Evolutionary conservation across 257 asterid genomes (phyloP).

Genomic region (Fraxinus pennsylvanica): DNA sequence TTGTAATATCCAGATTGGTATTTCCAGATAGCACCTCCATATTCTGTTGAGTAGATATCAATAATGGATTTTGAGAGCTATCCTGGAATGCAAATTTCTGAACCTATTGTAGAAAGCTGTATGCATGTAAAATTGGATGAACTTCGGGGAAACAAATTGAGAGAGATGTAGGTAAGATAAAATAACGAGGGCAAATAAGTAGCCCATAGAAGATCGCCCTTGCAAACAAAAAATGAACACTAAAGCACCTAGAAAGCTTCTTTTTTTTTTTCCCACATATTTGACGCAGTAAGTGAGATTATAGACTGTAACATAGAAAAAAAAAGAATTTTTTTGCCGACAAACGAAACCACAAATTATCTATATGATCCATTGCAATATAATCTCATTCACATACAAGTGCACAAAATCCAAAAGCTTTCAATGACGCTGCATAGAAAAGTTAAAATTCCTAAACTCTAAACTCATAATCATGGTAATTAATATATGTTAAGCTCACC

Average conservation of each 20-base stretch:
- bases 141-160: too few species aligned
- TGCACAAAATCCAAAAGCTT: conserved; percentile 6
- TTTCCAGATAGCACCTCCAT: not conserved
- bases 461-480: not conserved
- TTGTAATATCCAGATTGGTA: too few species aligned
- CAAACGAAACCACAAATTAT: not conserved
- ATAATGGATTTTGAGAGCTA: too few species aligned
- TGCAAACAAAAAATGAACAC: too few species aligned
- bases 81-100: too few species aligned
- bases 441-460: not conserved
- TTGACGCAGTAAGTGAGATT: not conserved
- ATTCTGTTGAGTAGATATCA: too few species aligned
- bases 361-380: not conserved
- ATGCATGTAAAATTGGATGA: not conserved
- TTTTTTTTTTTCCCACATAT: too few species aligned
- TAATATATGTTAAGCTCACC: not conserved
- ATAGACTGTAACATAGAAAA: not conserved
- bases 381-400: not conserved
- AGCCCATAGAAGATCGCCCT: too few species aligned
- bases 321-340: not conserved
- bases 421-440: not conserved
- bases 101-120: not conserved
- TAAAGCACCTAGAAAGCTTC: too few species aligned
- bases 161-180: too few species aligned
- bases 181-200: too few species aligned